Conservation (phyloP, 768 basidiomycete genomes). For the Mycena albidolilacea region DNA sequence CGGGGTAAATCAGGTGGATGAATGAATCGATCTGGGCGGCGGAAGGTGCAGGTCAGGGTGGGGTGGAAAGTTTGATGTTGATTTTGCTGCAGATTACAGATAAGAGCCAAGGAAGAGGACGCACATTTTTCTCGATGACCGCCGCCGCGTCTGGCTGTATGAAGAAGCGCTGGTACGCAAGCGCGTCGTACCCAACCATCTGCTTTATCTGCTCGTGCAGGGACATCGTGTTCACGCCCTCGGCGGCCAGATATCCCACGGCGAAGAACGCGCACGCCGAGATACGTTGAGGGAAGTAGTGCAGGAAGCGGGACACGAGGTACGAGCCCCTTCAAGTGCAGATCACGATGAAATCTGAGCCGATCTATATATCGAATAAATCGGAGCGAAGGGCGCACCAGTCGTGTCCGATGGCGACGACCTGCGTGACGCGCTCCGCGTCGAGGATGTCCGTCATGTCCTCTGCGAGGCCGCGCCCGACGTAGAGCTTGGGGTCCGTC, state of each 20-base stretch:
- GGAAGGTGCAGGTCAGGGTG: no score
- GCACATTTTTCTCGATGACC: slow-evolving; percentile 56
- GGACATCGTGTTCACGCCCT: background rate
- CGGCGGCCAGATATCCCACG: slow-evolving; percentile 49
- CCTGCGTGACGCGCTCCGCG: slow-evolving; percentile 48
- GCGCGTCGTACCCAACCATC: slow-evolving; percentile 10
- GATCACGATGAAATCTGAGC: background rate
- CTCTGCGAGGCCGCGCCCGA: slow-evolving; percentile 35
- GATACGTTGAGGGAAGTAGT: slow-evolving; percentile 56
- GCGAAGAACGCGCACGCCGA: slow-evolving; percentile 57
- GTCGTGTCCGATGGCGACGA: slow-evolving; percentile 61
- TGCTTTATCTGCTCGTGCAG: background rate
- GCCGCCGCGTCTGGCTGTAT: slow-evolving; percentile 47
- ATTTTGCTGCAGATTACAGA: background rate
- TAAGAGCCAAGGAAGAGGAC: background rate
- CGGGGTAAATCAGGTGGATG: slow-evolving; percentile 49
- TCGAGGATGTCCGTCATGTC: slow-evolving; percentile 62
- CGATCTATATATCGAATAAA: background rate
- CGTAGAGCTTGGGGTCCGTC: slow-evolving; percentile 49
- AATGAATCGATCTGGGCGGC: slow-evolving; percentile 52
- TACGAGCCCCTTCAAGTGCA: slow-evolving; percentile 52
- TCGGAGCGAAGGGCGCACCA: slow-evolving; percentile 32
- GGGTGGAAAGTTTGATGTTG: no score
- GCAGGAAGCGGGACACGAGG: slow-evolving; percentile 55
- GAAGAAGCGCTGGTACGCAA: background rate